Evolutionary conservation across 75 land plant genomes (phyloP), one percentile per base, ranked within the genome.

Genomic region (Adiantum capillusveneris): DNA sequence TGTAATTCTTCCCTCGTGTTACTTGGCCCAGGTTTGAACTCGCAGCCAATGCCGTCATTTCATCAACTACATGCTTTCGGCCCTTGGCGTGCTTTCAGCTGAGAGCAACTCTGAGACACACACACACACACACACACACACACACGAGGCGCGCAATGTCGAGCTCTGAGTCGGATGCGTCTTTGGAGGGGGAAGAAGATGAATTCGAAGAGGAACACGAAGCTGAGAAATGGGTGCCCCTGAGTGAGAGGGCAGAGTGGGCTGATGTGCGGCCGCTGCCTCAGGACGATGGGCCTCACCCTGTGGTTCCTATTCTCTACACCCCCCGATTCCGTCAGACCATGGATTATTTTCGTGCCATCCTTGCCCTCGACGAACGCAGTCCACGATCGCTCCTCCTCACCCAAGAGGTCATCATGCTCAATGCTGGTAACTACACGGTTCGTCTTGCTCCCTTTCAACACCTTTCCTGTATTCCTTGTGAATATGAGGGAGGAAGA

Each of bases 251-350:
- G 59, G 71, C 53, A 22, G 98, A 83, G 58, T 93, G 96, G 96
- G 55, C 73, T 5, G 98, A 93, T 59, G 83, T 93, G 24, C 57
- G 24, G 51, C 95, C 96, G n/a, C 29, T 93, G 12, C 77, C 90
- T 0, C 98, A 93, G 60, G 83, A 93, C 64, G 98, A 93, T 67
- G 98, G 98, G 17, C 90, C 98, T 24, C 63, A 86, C 45, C 98
- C 98, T 17, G 81, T 93, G 6, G 98, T 93, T 21, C 60, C 87
- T 24, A 93, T 93, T 41, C 83, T 80, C 44, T 93, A 94, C 84
- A 77, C 71, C 11, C 59, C 63, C 25, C 78, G 75, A 25, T 94
- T 94, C 78, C 54, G 72, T n/a, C 91, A 90, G 58, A 69, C 78
- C 58, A 94, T 94, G 98, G 86, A 82, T 60, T 87, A 83, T 65